Evolutionary conservation across 345 rosid genomes (phyloP).

Genomic region (Salix purpurea): DNA sequence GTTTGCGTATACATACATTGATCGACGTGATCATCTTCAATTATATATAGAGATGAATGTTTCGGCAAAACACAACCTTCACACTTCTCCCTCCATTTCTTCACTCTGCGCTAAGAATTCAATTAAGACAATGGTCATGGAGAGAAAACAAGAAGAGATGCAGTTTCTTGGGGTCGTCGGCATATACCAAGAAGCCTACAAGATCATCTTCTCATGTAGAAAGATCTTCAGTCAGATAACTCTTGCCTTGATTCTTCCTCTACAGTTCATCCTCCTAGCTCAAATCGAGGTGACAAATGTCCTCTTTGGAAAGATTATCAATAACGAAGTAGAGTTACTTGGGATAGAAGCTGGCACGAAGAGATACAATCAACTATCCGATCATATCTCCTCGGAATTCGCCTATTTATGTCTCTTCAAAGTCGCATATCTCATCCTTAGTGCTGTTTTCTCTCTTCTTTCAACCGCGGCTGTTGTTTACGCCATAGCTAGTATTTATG

Average conservation of each 20-base stretch:
- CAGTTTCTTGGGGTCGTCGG: slow-evolving; percentile 47
- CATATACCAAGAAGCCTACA: slow-evolving; percentile 43
- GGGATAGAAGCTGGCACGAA: slow-evolving; percentile 23
- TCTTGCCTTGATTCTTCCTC: slow-evolving; percentile 48
- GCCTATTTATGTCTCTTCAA: slow-evolving; percentile 26
- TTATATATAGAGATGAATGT: no score
- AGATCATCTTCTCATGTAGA: slow-evolving; percentile 36
- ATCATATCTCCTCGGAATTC: slow-evolving; percentile 26
- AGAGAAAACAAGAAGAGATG: slow-evolving; percentile 56
- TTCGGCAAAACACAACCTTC: no score
- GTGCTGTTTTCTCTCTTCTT: neutral
- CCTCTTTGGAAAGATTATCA: slow-evolving; percentile 17
- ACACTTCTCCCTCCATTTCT: neutral
- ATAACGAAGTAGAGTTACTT: slow-evolving; percentile 16
- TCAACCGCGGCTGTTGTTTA: neutral
- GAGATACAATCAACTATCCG: slow-evolving; percentile 19
- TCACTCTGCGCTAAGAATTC: neutral
- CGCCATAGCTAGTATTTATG: neutral
- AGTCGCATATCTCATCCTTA: neutral
- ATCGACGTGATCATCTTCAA: no score
- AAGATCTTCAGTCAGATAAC: slow-evolving; percentile 48
- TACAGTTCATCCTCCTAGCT: slow-evolving; percentile 47
- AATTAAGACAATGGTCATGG: slow-evolving; percentile 25
- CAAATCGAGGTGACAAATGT: slow-evolving; percentile 33
- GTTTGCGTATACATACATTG: no score